A percentile compares a stretch with the other conserved stretches of the same genome.
phyloP scores from a whole-genome alignment of 192 early-diverging fungal species.

The Geosiphon pyriformis region DNA sequence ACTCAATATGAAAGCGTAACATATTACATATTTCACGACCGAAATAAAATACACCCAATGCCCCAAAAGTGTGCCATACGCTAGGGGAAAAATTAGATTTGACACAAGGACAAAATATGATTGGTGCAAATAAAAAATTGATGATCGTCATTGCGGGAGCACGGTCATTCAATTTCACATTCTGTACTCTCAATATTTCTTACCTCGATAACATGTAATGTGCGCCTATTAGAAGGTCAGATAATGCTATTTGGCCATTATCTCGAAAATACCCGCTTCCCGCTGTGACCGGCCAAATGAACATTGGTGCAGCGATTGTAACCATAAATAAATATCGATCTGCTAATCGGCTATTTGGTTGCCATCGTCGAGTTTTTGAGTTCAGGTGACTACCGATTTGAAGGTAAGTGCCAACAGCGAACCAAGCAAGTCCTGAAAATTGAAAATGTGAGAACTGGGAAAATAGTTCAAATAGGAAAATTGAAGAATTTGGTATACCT shows the following conservation, averaged over 20 bases:
- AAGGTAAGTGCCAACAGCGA: conserved; percentile 4
- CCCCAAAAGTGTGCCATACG: not conserved
- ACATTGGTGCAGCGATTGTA: not conserved
- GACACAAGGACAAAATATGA: not conserved
- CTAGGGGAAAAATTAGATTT: too few relatives aligned
- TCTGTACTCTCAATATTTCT: too few relatives aligned
- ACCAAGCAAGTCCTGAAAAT: not conserved
- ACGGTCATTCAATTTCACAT: too few relatives aligned
- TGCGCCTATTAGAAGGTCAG: not conserved
- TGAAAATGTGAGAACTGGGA: too few relatives aligned
- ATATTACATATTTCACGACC: not conserved
- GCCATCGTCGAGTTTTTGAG: not conserved
- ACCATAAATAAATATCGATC: conserved; percentile 4
- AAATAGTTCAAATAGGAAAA: too few relatives aligned
- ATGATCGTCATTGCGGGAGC: too few relatives aligned
- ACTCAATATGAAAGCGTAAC: not conserved
- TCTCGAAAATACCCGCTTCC: not conserved
- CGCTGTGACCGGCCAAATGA: not conserved
- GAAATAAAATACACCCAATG: conserved; percentile 3
- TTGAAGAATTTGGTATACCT: not conserved
- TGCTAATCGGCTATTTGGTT: not conserved
- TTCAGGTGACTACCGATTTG: conserved; percentile 12
- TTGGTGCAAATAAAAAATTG: too few relatives aligned
- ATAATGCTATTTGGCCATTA: not conserved
- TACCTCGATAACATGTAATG: not conserved